Percentiles rank a stretch among this genome's conserved stretches.
Evolutionary conservation across 2,329 filamentous ascomycete genomes (phyloP).

Genomic region (Zelopaecilomyces penicillatus): DNA sequence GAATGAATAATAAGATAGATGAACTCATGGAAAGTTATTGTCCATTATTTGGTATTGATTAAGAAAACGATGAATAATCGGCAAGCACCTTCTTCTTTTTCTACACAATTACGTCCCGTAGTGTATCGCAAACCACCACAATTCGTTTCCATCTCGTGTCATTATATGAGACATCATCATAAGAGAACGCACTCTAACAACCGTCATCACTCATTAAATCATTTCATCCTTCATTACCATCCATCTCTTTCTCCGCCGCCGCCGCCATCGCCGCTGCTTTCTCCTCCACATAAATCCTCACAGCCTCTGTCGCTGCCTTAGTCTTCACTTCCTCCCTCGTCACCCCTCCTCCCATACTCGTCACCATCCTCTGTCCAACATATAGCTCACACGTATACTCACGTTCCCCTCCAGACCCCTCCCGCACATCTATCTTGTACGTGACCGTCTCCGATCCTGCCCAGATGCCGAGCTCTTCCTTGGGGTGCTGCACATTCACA

Average conservation of each 20-base stretch:
- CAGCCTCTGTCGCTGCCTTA: conserved; percentile 45
- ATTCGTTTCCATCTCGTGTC: too few relatives aligned
- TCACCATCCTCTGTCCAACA: conserved; percentile 39
- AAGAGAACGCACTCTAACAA: background rate
- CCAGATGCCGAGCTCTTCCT: conserved; percentile 57
- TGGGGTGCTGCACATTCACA: conserved; percentile 55
- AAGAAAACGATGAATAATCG: too few relatives aligned
- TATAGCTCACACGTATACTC: conserved; percentile 38
- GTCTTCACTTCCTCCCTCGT: conserved; percentile 45
- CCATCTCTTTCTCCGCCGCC: background rate
- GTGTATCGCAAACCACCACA: too few relatives aligned
- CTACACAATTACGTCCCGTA: too few relatives aligned
- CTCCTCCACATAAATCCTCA: conserved; percentile 25
- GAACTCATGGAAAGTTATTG: background rate
- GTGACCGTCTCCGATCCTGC: conserved; percentile 43
- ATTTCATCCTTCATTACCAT: conserved; percentile 1
- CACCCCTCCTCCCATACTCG: conserved; percentile 36
- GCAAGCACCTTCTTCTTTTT: too few relatives aligned
- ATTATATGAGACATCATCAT: background rate
- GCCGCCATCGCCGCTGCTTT: background rate
- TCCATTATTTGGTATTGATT: too few relatives aligned
- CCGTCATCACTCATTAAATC: background rate
- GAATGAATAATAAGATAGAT: background rate
- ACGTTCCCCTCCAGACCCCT: conserved; percentile 14
- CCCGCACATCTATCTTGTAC: conserved; percentile 37